Conservation (phyloP, 345 rosid species). For the Rhodamnia rubescens region DNA sequence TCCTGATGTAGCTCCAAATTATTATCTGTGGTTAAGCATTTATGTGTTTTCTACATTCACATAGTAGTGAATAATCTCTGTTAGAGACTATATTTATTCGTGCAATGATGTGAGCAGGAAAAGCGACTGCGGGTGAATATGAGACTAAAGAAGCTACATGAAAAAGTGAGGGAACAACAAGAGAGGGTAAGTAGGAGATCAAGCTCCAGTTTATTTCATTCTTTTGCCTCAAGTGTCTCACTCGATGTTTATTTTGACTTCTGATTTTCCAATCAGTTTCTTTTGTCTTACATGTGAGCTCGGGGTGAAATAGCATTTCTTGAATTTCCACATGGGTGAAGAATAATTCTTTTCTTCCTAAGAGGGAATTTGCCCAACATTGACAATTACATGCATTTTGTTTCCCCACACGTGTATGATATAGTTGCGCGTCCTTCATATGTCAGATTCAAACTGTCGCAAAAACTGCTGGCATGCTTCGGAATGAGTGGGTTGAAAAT, state of each 20-base stretch:
- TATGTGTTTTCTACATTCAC: neutral
- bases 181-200: conserved; percentile 70
- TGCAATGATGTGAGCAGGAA: conserved; percentile 37
- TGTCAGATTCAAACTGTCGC: conserved; percentile 71
- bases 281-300: neutral
- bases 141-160: conserved; percentile 83
- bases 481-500: conserved; percentile 94
- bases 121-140: conserved; percentile 88
- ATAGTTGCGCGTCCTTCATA: neutral
- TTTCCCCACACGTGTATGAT: neutral
- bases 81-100: neutral
- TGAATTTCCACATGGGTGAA: neutral
- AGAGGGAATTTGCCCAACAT: neutral
- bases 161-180: conserved; percentile 87
- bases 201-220: conserved; percentile 14
- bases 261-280: neutral
- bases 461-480: conserved; percentile 57
- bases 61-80: neutral
- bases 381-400: neutral
- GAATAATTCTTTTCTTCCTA: neutral
- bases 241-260: neutral
- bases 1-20: neutral
- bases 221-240: neutral
- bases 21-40: neutral
- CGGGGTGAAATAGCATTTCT: neutral